Evolutionary conservation across 805 yeast species (phyloP).

Genomic region (Candida xyloterini): DNA sequence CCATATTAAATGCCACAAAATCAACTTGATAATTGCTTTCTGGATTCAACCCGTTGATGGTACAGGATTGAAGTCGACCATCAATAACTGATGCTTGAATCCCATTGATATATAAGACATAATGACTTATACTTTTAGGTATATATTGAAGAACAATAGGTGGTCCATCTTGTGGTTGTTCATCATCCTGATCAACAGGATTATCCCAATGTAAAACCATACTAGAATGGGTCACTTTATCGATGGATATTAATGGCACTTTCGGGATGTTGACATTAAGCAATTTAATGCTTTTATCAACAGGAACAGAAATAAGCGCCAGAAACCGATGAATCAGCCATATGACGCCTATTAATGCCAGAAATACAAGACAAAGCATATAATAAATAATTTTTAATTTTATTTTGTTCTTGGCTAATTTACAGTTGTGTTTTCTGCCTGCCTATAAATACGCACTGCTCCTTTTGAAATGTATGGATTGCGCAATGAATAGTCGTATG

Average conservation of each 20-base stretch:
- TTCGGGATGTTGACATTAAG: constrained; percentile 54
- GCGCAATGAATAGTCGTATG: constrained; percentile 48
- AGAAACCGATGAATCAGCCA: constrained; percentile 33
- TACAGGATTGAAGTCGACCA: constrained; percentile 37
- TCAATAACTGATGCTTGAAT: constrained; percentile 33
- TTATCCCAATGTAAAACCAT: constrained; percentile 57
- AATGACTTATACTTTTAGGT: constrained; percentile 33
- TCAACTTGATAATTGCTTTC: constrained; percentile 41
- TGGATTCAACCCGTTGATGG: constrained; percentile 33
- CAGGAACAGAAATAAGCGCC: constrained; percentile 37
- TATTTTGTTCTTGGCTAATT: neutral
- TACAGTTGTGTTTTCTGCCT: neutral
- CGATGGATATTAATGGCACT: constrained; percentile 53
- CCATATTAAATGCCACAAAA: constrained; percentile 39
- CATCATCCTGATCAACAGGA: constrained; percentile 10
- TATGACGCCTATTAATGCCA: constrained; percentile 21
- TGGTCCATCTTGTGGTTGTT: constrained; percentile 22
- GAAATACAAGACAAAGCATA: constrained; percentile 20
- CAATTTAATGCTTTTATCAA: constrained; percentile 43
- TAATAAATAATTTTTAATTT: constrained; percentile 10
- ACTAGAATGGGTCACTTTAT: constrained; percentile 43
- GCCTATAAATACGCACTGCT: constrained; percentile 34
- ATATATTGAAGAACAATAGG: constrained; percentile 22
- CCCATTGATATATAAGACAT: constrained; percentile 40
- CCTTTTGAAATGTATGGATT: constrained; percentile 51